A percentile compares a stretch with the other conserved stretches of the same genome.
These are phyloP conservation scores for Alternaria viburni DNA, from an alignment of 2,329 filamentous ascomycete genomes.

Conservation along the genomic window DNA sequence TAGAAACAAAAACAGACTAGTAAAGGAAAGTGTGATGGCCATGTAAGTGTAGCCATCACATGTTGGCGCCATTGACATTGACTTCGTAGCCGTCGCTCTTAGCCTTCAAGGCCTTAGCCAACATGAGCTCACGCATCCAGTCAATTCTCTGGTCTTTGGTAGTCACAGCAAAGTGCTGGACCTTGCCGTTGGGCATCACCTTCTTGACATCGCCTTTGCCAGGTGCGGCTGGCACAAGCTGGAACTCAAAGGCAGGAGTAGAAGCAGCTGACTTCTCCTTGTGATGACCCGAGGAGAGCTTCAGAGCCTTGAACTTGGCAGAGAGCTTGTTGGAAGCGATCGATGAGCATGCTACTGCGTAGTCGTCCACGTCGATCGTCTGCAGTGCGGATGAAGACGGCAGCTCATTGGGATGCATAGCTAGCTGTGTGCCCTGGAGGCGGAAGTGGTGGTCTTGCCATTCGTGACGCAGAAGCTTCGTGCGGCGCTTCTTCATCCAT, in stretches of 20 bases:
- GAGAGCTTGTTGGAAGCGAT: slow-evolving; percentile 81
- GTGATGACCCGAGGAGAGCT: slow-evolving; percentile 60
- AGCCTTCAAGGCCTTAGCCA: slow-evolving; percentile 84
- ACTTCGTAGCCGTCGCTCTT: slow-evolving; percentile 85
- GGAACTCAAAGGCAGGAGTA: slow-evolving; percentile 74
- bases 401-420: slow-evolving; percentile 68
- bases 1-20: neutral
- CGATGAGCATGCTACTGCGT: slow-evolving; percentile 83
- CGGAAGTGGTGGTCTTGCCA: slow-evolving; percentile 94
- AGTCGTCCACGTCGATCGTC: slow-evolving; percentile 87
- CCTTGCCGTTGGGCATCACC: slow-evolving; percentile 65
- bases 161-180: slow-evolving; percentile 79
- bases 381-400: slow-evolving; percentile 70
- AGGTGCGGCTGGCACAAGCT: slow-evolving; percentile 75
- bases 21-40: neutral
- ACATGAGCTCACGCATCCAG: slow-evolving; percentile 95
- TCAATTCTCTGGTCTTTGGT: slow-evolving; percentile 82
- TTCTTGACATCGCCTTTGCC: slow-evolving; percentile 50
- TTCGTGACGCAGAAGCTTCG: slow-evolving; percentile 85
- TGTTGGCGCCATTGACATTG: slow-evolving; percentile 70
- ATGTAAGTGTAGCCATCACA: slow-evolving; percentile 21
- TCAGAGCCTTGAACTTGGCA: slow-evolving; percentile 83
- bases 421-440: slow-evolving; percentile 66
- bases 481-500: slow-evolving; percentile 94
- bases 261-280: slow-evolving; percentile 64